These are phyloP conservation scores for Podospora fimiseda DNA, from an alignment of 495 filamentous ascomycete species.

Conservation along the genomic window DNA sequence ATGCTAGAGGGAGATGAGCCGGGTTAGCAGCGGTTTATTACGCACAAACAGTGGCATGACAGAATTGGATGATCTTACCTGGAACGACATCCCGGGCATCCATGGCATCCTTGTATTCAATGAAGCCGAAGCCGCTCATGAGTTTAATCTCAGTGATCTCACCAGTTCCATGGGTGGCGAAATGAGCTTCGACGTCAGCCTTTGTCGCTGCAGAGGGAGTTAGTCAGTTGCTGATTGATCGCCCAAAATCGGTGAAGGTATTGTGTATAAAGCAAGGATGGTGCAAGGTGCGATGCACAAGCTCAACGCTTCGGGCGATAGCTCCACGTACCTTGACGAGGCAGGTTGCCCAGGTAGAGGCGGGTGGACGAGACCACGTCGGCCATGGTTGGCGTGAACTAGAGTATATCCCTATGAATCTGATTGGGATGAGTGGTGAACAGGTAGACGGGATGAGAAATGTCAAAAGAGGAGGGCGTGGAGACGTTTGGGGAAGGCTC, in stretches of 20 bases:
- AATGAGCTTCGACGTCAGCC: conserved; percentile 92
- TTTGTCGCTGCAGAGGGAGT: conserved; percentile 68
- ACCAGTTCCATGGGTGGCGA: conserved; percentile 88
- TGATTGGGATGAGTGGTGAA: neutral
- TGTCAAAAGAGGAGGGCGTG: neutral
- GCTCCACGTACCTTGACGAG: conserved; percentile 76
- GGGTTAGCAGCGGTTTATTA: conserved; percentile 24
- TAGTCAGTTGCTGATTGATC: conserved; percentile 7
- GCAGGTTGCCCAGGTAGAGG: conserved; percentile 96
- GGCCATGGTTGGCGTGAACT: conserved; percentile 43
- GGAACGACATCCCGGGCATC: conserved; percentile 97
- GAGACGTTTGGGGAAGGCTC: conserved; percentile 1
- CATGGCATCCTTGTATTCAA: conserved; percentile 96
- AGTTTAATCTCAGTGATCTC: conserved; percentile 98
- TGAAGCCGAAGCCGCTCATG: conserved; percentile 99
- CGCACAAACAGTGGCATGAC: conserved; percentile 1
- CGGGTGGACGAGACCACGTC: conserved; percentile 84
- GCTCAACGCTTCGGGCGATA: neutral
- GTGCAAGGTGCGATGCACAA: conserved; percentile 11
- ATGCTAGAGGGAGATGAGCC: conserved; percentile 35
- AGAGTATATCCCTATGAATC: neutral
- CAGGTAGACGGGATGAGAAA: neutral
- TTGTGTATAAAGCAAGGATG: neutral
- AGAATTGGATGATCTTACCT: conserved; percentile 51
- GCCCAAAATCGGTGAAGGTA: neutral